Conservation (phyloP, 2,329 filamentous ascomycete genomes). For the Aspergillus phoenicis region DNA sequence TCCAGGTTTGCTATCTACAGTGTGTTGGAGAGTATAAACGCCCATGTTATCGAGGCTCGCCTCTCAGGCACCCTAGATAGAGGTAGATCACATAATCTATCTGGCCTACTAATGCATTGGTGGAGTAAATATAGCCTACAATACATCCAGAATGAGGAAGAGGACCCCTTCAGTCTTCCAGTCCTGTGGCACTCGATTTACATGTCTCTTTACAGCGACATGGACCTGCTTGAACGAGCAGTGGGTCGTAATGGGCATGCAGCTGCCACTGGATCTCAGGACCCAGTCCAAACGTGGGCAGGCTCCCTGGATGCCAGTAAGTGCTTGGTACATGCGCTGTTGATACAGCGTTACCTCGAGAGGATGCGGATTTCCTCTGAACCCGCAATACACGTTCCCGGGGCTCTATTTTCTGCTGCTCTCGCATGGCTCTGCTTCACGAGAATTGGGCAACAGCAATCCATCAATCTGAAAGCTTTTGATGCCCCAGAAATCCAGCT, state of each 20-base stretch:
- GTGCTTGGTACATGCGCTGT: constrained; percentile 21
- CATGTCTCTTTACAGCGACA: constrained; percentile 31
- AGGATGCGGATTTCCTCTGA: constrained; percentile 22
- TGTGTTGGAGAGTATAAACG: constrained; percentile 19
- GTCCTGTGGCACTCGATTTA: constrained; percentile 36
- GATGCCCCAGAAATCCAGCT: constrained; percentile 32
- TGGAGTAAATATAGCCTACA: constrained; percentile 23
- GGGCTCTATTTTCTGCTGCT: constrained; percentile 20
- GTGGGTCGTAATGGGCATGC: constrained; percentile 30
- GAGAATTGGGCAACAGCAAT: constrained; percentile 17
- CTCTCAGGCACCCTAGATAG: constrained; percentile 16
- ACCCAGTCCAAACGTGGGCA: constrained; percentile 7
- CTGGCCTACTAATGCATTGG: constrained; percentile 23
- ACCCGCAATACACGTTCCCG: constrained; percentile 25
- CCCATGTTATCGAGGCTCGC: constrained; percentile 25
- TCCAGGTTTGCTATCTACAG: constrained; percentile 10
- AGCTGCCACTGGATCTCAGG: not conserved
- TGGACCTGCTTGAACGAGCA: constrained; percentile 31
- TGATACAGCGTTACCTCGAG: constrained; percentile 22
- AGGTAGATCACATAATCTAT: constrained; percentile 7
- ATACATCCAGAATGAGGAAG: not conserved
- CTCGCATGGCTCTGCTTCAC: constrained; percentile 23
- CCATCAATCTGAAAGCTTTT: constrained; percentile 18
- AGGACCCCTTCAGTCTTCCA: constrained; percentile 28
- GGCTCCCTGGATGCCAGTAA: constrained; percentile 20